Conservation (phyloP, 2,329 filamentous ascomycete species). For the Apiospora arundinis region DNA sequence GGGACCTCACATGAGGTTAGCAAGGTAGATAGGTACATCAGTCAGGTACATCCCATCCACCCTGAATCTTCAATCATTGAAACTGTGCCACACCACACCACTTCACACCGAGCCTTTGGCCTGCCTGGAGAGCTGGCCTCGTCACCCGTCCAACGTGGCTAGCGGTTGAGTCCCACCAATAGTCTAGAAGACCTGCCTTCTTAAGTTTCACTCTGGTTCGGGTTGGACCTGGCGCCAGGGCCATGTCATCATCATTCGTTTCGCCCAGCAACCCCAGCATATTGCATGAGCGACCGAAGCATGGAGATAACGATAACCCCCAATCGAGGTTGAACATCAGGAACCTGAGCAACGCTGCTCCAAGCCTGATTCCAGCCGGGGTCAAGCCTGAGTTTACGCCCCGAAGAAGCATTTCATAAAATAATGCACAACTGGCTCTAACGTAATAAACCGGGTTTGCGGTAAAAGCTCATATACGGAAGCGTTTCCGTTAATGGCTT, state of each 20-base stretch:
- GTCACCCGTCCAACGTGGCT: slow-evolving; percentile 16
- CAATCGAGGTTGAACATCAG: too few relatives aligned
- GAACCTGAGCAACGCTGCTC: too few relatives aligned
- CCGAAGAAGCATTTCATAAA: too few relatives aligned
- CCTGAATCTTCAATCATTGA: background rate
- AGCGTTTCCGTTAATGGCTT: too few relatives aligned
- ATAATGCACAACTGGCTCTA: too few relatives aligned
- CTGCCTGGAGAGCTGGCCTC: background rate
- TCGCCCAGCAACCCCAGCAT: background rate
- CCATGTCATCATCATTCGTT: slow-evolving; percentile 17
- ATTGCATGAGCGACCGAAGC: background rate
- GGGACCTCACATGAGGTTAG: background rate
- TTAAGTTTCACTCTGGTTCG: slow-evolving; percentile 7
- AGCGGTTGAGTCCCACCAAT: slow-evolving; percentile 8
- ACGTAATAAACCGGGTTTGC: too few relatives aligned
- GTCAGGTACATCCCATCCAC: background rate
- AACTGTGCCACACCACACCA: slow-evolving; percentile 6
- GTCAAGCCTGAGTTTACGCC: too few relatives aligned
- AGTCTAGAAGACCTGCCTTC: background rate
- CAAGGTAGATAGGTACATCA: background rate
- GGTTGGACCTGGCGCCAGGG: background rate
- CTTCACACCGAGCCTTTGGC: background rate
- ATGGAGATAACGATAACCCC: background rate
- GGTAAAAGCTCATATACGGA: too few relatives aligned
- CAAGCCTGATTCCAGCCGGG: too few relatives aligned